A percentile compares a stretch with the other conserved stretches of the same genome.
Conservation (phyloP, 2,329 filamentous ascomycete species). For the Cordyceps cicadae region DNA sequence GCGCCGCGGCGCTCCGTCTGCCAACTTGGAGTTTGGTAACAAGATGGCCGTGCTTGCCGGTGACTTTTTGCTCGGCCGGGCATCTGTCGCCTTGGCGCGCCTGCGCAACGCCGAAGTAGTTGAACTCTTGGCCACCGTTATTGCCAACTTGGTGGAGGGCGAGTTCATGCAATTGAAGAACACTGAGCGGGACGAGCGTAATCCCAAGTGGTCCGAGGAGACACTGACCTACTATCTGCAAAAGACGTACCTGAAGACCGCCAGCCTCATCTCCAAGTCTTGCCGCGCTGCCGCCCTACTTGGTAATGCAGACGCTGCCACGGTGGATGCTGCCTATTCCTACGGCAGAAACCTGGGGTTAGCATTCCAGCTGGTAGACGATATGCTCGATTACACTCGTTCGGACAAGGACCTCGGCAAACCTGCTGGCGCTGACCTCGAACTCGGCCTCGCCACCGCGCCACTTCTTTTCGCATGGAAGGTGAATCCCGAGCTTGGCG, state of each 20-base stretch:
- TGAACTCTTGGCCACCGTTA: slow-evolving; percentile 89
- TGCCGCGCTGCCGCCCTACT: slow-evolving; percentile 85
- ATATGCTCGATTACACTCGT: slow-evolving; percentile 94
- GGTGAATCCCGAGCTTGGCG: slow-evolving; percentile 72
- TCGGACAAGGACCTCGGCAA: slow-evolving; percentile 82
- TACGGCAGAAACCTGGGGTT: slow-evolving; percentile 92
- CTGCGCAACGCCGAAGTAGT: slow-evolving; percentile 89
- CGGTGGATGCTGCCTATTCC: slow-evolving; percentile 82
- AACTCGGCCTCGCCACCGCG: slow-evolving; percentile 87
- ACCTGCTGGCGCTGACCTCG: slow-evolving; percentile 86
- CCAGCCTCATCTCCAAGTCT: slow-evolving; percentile 90
- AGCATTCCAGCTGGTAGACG: slow-evolving; percentile 95
- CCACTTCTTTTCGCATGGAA: slow-evolving; percentile 95
- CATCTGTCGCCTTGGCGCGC: slow-evolving; percentile 85
- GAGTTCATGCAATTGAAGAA: slow-evolving; percentile 99
- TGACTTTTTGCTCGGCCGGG: slow-evolving; percentile 89
- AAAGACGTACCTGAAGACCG: slow-evolving; percentile 97
- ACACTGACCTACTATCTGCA: slow-evolving; percentile 89
- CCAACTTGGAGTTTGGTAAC: slow-evolving; percentile 94
- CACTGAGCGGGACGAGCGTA: slow-evolving; percentile 77
- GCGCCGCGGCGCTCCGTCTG: slow-evolving; percentile 74
- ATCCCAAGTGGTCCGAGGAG: slow-evolving; percentile 79
- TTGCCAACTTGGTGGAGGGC: slow-evolving; percentile 94
- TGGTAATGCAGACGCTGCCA: slow-evolving; percentile 64
- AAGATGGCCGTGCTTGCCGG: slow-evolving; percentile 98